Percentiles rank a stretch among this genome's conserved stretches.
Conservation (phyloP, 2,329 filamentous ascomycete species). For the Chalaropsis thielavioides region DNA sequence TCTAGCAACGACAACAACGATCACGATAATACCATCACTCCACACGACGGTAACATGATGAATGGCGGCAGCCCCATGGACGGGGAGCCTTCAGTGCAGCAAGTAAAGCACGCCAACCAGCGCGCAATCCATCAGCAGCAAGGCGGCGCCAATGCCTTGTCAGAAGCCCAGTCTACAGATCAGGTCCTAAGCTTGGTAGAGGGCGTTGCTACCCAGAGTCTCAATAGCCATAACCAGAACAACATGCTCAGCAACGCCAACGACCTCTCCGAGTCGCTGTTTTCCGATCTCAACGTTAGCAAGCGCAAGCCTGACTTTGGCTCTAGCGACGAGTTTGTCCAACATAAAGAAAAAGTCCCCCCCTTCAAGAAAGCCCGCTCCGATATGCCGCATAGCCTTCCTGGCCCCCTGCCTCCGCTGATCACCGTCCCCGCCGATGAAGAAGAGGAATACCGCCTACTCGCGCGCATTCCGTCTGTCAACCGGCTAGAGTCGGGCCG, state of each 20-base stretch:
- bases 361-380: conserved; percentile 43
- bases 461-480: conserved; percentile 37
- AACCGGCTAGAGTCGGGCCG: conserved; percentile 36
- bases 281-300: conserved; percentile 33
- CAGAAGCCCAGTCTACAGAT: conserved; percentile 29
- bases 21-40: conserved; percentile 22
- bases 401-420: background rate
- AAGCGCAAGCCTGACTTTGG: conserved; percentile 41
- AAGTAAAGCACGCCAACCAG: conserved; percentile 14
- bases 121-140: background rate
- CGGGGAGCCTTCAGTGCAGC: conserved; percentile 18
- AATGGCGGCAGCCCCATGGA: background rate
- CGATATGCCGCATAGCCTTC: conserved; percentile 21
- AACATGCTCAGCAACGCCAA: background rate
- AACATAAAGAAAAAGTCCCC: background rate
- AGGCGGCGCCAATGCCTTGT: conserved; percentile 5
- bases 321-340: conserved; percentile 38
- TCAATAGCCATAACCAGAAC: conserved; percentile 24
- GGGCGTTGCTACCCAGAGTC: conserved; percentile 40
- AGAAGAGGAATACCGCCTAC: conserved; percentile 32
- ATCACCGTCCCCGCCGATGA: conserved; percentile 24
- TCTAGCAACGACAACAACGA: conserved; percentile 20
- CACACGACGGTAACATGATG: conserved; percentile 13
- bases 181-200: conserved; percentile 38
- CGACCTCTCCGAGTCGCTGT: background rate